These are phyloP conservation scores for Ambrosia hybrid DNA, from an alignment of 140 eudicot genomes.

Conservation along the genomic window DNA sequence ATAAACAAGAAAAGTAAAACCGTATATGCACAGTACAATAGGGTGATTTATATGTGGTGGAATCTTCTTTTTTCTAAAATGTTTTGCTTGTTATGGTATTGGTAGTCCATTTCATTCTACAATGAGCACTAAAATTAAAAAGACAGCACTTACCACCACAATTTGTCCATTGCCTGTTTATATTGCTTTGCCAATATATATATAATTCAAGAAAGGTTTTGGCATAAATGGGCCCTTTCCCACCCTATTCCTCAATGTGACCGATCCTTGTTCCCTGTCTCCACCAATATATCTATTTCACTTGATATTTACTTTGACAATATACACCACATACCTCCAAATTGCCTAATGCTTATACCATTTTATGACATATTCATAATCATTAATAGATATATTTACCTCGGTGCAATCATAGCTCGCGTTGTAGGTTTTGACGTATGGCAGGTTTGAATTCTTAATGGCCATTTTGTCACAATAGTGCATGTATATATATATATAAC, in stretches of 20 bases:
- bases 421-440: slow-evolving; percentile 37
- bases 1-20: slow-evolving; percentile 12
- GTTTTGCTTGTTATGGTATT: slow-evolving; percentile 27
- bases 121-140: slow-evolving; percentile 41
- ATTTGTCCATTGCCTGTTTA: slow-evolving; percentile 39
- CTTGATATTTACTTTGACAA: slow-evolving; percentile 37
- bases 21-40: slow-evolving; percentile 23
- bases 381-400: slow-evolving; percentile 9
- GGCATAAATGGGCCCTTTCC: slow-evolving; percentile 35
- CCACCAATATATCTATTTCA: slow-evolving; percentile 33
- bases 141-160: slow-evolving; percentile 50
- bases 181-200: slow-evolving; percentile 26
- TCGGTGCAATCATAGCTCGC: slow-evolving; percentile 24
- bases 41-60: slow-evolving; percentile 29
- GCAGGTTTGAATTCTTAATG: slow-evolving; percentile 18
- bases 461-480: not conserved
- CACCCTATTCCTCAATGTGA: slow-evolving; percentile 31
- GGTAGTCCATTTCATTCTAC: slow-evolving; percentile 44
- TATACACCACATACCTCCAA: slow-evolving; percentile 34
- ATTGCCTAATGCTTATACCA: slow-evolving; percentile 18
- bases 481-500: not conserved
- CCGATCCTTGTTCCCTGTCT: slow-evolving; percentile 35
- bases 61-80: slow-evolving; percentile 21
- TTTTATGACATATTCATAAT: slow-evolving; percentile 23
- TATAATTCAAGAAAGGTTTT: slow-evolving; percentile 27